phyloP scores from a whole-genome alignment of 2,329 filamentous ascomycete genomes.

The Colletotrichum zoysiae region DNA sequence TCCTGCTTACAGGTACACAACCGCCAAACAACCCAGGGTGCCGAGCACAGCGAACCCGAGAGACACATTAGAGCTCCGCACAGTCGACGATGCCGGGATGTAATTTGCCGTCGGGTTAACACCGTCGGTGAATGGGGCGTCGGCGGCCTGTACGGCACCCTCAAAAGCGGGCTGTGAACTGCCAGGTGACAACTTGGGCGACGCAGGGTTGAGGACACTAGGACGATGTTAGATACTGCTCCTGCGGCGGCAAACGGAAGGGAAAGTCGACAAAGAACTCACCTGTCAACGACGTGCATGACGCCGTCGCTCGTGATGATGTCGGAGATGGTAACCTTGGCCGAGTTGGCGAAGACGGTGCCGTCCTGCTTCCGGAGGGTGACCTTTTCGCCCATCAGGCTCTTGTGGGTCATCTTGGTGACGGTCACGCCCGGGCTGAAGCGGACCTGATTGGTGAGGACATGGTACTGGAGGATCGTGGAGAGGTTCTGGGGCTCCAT shows the following conservation, averaged over 20 bases:
- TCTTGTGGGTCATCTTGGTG: constrained; percentile 44
- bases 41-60: constrained; percentile 44
- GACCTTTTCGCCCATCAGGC: constrained; percentile 52
- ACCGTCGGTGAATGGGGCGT: constrained; percentile 67
- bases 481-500: constrained; percentile 62
- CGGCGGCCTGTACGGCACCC: constrained; percentile 60
- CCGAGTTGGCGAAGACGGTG: constrained; percentile 64
- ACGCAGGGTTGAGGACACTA: constrained; percentile 54
- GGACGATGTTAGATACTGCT: constrained; percentile 44
- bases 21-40: constrained; percentile 39
- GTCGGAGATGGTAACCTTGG: constrained; percentile 63
- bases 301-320: constrained; percentile 69
- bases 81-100: constrained; percentile 43
- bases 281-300: constrained; percentile 70
- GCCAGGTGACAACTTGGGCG: constrained; percentile 48
- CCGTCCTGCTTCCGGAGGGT: constrained; percentile 55
- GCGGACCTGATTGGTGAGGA: constrained; percentile 65
- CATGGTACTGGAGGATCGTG: constrained; percentile 72
- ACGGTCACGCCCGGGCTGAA: constrained; percentile 14
- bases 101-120: constrained; percentile 51
- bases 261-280: constrained; percentile 44
- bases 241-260: constrained; percentile 41
- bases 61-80: constrained; percentile 42
- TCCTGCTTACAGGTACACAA: constrained; percentile 30
- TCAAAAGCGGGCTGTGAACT: constrained; percentile 65